Percentiles rank a stretch among this genome's conserved stretches.
These are phyloP conservation scores for Solanum paucissectum DNA, from an alignment of 257 asterid species.

Conservation along the genomic window DNA sequence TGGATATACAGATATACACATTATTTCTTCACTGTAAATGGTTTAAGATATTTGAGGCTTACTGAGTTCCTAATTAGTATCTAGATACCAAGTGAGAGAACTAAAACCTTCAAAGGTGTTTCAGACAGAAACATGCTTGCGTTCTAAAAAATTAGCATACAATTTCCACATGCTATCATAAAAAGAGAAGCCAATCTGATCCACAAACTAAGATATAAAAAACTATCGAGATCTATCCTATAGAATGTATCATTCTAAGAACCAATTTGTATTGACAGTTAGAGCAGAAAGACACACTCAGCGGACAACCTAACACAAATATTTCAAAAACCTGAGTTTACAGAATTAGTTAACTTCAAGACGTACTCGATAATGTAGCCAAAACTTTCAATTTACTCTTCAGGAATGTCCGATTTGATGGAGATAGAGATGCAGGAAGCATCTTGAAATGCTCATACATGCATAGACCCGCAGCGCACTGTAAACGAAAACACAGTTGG, in stretches of 20 bases:
- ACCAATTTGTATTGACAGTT: neutral
- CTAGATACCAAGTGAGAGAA: neutral
- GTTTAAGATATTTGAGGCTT: neutral
- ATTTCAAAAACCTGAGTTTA: neutral
- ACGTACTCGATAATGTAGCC: constrained; percentile 47
- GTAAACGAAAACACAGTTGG: neutral
- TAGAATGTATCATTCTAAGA: neutral
- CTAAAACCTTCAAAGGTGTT: neutral
- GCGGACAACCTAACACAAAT: neutral
- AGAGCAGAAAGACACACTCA: neutral
- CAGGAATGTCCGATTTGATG: constrained; percentile 34
- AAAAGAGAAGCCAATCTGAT: neutral
- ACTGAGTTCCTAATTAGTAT: neutral
- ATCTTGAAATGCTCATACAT: constrained; percentile 57
- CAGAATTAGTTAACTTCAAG: neutral
- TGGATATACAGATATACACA: neutral
- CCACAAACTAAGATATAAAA: neutral
- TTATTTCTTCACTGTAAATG: neutral
- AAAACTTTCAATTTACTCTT: constrained; percentile 44
- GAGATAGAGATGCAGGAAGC: constrained; percentile 51
- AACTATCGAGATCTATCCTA: neutral
- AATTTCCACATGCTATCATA: neutral
- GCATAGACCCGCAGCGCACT: constrained; percentile 93
- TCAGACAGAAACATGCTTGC: neutral
- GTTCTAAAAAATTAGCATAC: neutral